Percentiles rank a stretch among this genome's conserved stretches.
phyloP scores from a whole-genome alignment of 371 early-diverging fungal genomes.

The Mucor velutinosus region DNA sequence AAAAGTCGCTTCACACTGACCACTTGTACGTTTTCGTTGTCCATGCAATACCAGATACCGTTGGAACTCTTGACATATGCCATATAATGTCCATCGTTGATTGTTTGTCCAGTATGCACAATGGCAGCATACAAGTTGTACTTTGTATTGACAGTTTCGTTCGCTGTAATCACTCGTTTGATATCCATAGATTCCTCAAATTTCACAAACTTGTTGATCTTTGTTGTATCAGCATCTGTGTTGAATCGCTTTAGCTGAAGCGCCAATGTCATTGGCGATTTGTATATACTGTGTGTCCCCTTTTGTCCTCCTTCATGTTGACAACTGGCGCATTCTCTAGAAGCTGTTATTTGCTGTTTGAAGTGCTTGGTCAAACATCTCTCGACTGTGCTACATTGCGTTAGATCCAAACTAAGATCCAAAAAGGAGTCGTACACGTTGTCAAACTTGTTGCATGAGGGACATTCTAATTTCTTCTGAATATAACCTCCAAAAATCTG shows the following conservation, averaged over 20 bases:
- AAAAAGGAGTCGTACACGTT: constrained; percentile 72
- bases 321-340: constrained; percentile 40
- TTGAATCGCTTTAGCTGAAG: constrained; percentile 83
- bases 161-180: constrained; percentile 33
- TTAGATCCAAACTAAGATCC: constrained; percentile 75
- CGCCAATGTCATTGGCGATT: constrained; percentile 68
- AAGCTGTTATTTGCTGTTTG: constrained; percentile 9
- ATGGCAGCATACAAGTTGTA: constrained; percentile 78
- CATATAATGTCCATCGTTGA: constrained; percentile 82
- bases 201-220: constrained; percentile 44
- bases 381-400: constrained; percentile 61
- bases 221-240: constrained; percentile 57
- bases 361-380: constrained; percentile 35
- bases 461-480: constrained; percentile 73
- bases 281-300: constrained; percentile 66
- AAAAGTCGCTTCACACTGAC: constrained; percentile 76
- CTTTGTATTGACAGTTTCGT: constrained; percentile 31
- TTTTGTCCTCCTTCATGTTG: constrained; percentile 60
- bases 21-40: constrained; percentile 73
- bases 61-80: constrained; percentile 78
- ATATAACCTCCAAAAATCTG: constrained; percentile 86
- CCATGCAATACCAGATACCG: constrained; percentile 85
- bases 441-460: constrained; percentile 67
- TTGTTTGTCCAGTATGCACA: constrained; percentile 77
- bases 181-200: constrained; percentile 53